Conservation (phyloP, 306 rosid species). For the Quercus glauca region DNA sequence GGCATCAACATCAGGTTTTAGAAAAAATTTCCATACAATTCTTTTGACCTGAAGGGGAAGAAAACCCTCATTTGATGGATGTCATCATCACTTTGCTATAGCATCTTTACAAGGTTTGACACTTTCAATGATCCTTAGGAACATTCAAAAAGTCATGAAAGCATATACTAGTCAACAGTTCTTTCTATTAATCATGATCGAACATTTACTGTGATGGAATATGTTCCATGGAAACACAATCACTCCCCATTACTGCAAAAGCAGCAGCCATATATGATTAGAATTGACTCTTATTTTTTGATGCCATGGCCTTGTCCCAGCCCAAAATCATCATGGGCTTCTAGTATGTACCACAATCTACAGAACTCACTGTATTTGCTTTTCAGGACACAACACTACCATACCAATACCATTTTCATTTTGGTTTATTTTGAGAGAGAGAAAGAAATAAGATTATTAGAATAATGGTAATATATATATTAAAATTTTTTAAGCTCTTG, state of each 20-base stretch:
- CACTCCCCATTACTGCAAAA: slow-evolving; percentile 8
- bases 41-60: not conserved
- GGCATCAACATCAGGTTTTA: no score
- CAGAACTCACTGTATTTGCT: no score
- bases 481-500: no score
- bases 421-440: no score
- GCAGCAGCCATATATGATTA: not conserved
- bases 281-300: not conserved
- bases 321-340: not conserved
- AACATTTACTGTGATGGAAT: not conserved
- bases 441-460: no score
- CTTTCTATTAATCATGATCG: not conserved
- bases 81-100: not conserved
- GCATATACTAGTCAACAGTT: not conserved
- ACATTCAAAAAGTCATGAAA: slow-evolving; percentile 1
- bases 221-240: not conserved
- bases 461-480: no score
- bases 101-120: not conserved
- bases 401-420: no score
- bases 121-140: not conserved
- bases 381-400: no score
- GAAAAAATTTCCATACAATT: no score
- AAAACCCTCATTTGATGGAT: not conserved
- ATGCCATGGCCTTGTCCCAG: not conserved
- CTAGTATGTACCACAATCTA: no score